phyloP scores from a whole-genome alignment of 108 stramenopile species.

The Chaetoceros muelleri region DNA sequence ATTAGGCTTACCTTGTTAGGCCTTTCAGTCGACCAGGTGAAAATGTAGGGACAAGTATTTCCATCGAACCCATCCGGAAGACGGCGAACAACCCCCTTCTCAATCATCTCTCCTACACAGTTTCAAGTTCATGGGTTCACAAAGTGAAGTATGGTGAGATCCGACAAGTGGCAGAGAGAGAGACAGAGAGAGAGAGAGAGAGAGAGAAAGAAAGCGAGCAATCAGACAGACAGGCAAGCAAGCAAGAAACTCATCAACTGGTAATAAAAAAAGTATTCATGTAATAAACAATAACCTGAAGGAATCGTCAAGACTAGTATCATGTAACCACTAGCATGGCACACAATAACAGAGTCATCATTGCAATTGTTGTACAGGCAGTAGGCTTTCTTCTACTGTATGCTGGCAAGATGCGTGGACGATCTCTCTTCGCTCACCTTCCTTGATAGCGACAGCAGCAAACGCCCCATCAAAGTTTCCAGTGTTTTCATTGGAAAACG shows the following conservation, averaged over 20 bases:
- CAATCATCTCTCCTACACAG: constrained; percentile 44
- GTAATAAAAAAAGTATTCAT: too few relatives aligned
- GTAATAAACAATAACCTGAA: too few relatives aligned
- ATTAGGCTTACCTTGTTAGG: constrained; percentile 38
- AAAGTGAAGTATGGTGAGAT: neutral
- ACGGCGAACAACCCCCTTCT: constrained; percentile 67
- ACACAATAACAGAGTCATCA: too few relatives aligned
- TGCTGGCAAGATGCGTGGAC: too few relatives aligned
- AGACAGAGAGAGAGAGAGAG: neutral
- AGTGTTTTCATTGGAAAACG: constrained; percentile 45
- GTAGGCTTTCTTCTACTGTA: too few relatives aligned
- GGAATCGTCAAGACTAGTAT: too few relatives aligned
- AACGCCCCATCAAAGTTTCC: constrained; percentile 66
- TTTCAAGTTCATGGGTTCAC: too few relatives aligned
- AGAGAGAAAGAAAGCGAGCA: neutral
- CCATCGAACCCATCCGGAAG: constrained; percentile 68
- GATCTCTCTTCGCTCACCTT: too few relatives aligned
- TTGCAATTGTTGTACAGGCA: too few relatives aligned
- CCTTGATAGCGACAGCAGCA: constrained; percentile 42
- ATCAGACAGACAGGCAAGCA: neutral
- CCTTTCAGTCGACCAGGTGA: constrained; percentile 57
- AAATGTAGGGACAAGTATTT: constrained; percentile 59
- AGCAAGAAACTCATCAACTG: too few relatives aligned
- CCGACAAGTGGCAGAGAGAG: too few relatives aligned
- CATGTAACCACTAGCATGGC: too few relatives aligned